phyloP scores from a whole-genome alignment of 805 yeast genomes.

The Saturnispora dispora region DNA sequence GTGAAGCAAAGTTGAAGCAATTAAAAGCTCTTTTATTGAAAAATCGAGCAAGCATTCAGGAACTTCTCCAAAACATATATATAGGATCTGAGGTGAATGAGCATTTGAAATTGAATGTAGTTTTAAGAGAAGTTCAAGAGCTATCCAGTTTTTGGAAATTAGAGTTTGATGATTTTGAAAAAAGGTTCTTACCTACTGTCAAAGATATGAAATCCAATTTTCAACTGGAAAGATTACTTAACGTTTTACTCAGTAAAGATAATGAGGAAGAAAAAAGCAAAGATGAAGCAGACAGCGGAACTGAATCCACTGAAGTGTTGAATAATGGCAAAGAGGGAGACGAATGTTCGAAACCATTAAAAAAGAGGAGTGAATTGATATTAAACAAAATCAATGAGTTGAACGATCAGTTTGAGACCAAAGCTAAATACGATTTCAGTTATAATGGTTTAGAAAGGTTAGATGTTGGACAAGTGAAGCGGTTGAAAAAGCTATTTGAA shows the following conservation, averaged over 20 bases:
- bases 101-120: slow-evolving; percentile 60
- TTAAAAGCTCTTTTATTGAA: slow-evolving; percentile 42
- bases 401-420: slow-evolving; percentile 11
- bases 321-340: slow-evolving; percentile 10
- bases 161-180: slow-evolving; percentile 74
- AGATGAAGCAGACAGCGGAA: slow-evolving; percentile 12
- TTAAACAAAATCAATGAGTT: slow-evolving; percentile 12
- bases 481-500: slow-evolving; percentile 50
- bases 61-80: slow-evolving; percentile 44
- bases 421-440: slow-evolving; percentile 17
- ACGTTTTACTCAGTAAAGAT: slow-evolving; percentile 28
- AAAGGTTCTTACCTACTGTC: slow-evolving; percentile 76
- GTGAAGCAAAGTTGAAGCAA: slow-evolving; percentile 48
- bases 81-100: slow-evolving; percentile 49
- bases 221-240: slow-evolving; percentile 68
- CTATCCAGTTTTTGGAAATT: slow-evolving; percentile 80
- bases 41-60: slow-evolving; percentile 41
- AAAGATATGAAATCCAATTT: slow-evolving; percentile 88
- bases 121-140: slow-evolving; percentile 66
- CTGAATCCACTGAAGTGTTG: slow-evolving; percentile 10
- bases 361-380: slow-evolving; percentile 16
- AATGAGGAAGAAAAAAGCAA: slow-evolving; percentile 13
- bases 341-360: slow-evolving; percentile 14
- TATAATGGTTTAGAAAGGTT: slow-evolving; percentile 5
- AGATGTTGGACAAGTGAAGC: slow-evolving; percentile 43